Evolutionary conservation across 2,329 filamentous ascomycete genomes (phyloP).

Genomic region (Blumeriella jaapii): DNA sequence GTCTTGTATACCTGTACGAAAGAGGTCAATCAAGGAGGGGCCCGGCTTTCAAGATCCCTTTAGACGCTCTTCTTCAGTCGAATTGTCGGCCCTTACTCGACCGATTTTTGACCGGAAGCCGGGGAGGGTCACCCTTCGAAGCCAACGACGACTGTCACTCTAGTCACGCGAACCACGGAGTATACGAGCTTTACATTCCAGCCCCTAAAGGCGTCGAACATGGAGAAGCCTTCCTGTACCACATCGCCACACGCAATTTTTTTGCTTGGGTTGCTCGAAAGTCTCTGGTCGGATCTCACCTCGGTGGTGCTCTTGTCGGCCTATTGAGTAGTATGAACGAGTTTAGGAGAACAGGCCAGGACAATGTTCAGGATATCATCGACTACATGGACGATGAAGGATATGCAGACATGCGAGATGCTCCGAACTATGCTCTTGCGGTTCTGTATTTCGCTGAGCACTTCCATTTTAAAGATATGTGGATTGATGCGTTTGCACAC

Average conservation of each 20-base stretch:
- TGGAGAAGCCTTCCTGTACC: conserved; percentile 47
- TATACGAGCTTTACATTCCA: conserved; percentile 56
- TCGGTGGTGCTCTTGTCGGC: conserved; percentile 52
- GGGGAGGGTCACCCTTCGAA: conserved; percentile 10
- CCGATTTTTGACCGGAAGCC: conserved; percentile 31
- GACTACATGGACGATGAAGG: conserved; percentile 57
- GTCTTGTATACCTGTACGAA: conserved; percentile 57
- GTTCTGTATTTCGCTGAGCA: conserved; percentile 56
- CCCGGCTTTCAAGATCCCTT: conserved; percentile 56
- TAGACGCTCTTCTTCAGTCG: conserved; percentile 42
- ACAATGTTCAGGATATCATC: conserved; percentile 51
- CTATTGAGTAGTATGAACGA: conserved; percentile 55
- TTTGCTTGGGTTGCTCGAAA: conserved; percentile 58
- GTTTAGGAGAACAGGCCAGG: conserved; percentile 41
- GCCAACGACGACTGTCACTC: conserved; percentile 11
- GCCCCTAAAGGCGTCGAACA: conserved; percentile 42
- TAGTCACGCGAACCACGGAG: conserved; percentile 9
- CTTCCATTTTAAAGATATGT: conserved; percentile 51
- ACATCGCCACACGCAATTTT: conserved; percentile 61
- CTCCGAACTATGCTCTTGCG: conserved; percentile 57
- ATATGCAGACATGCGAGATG: conserved; percentile 55
- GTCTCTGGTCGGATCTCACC: conserved; percentile 54
- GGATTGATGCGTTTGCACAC: conserved; percentile 64
- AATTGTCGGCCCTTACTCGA: conserved; percentile 51
- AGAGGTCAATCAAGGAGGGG: conserved; percentile 52